Evolutionary conservation across 1,284 basidiomycete genomes (phyloP), one percentile per base, ranked within the genome.

Genomic region (Apiotrichum akiyoshidainum): DNA sequence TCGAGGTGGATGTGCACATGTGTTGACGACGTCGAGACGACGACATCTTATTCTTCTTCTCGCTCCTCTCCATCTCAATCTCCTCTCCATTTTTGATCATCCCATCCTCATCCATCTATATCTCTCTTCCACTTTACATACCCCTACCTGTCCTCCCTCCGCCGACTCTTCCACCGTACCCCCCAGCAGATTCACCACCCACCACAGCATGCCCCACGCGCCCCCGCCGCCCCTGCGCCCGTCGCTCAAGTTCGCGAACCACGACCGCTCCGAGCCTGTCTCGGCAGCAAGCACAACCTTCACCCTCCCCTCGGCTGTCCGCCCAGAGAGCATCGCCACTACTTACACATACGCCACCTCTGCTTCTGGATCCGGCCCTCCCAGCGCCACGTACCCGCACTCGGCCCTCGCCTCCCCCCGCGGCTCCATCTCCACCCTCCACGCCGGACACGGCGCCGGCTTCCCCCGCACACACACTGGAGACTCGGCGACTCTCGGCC

Each of bases 381-480:
- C 46, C 1, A 33, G n/a, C n/a, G 40, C 46, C 10, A 47, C 46
- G 13, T 26, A 17, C 40, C 52, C 52, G 8, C 44, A 33, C 52
- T 46, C 44, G 19, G 52, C 45, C 13, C 39, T 55, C 31, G 40
- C 46, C n/a, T 49, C 46, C 4, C 54, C 54, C 8, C 54, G 54
- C 33, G 45, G 48, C n/a, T 50, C 54, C 17, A 48, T 39, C 54
- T 22, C 49, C 17, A 45, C 47, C 19, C 55, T 57, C 50, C 26
- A 41, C 26, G 39, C 45, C 21, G 34, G 42, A n/a, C n/a, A n/a
- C 9, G 49, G 48, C 19, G 47, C n/a, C 19, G 58, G 58, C 16
- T 60, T 63, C 51, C 56, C 61, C 1, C 61, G 58, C 49, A 60
- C 61, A 9, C 52, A 50, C 21, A 60, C 61, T 9, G 49, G 44